Evolutionary conservation across 495 filamentous ascomycete species (phyloP), one percentile per base, ranked within the genome.

Genomic region (Xylaria castorea): DNA sequence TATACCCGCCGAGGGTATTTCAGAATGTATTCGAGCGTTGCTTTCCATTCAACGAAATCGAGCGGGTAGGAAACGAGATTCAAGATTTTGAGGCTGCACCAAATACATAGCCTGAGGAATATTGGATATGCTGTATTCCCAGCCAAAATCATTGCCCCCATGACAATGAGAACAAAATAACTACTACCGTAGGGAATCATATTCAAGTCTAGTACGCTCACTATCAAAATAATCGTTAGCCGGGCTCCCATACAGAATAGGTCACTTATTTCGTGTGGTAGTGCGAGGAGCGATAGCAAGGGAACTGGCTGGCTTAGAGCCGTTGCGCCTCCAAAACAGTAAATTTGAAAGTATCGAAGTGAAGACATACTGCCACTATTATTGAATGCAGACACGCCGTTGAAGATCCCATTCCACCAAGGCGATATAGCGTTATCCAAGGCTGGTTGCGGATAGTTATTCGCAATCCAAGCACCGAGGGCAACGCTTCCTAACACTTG

Each of bases 91-190:
- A 81, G 79, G 74, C 92, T 85, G 18, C 81, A 82, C 92, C 92
- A 95, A 6, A 96, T 77, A 22, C 91, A 91, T n/a, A 95, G 83
- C 5, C 94, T 85, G 34, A 97, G 81, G 78, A 96, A 94, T 70
- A 94, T 86, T 0, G 93, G 94, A 73, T 92, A 88, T 9, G 85
- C 78, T 79, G 94, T 97, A 71, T 97, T 97, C 25, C 94, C 94
- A 9, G 93, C 92, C 16, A 97, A 85, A 70, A 96, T 96, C 73
- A 97, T 80, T 20, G 92, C 78, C 44, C 87, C 87, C 89, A 95
- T 92, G 18, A 91, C 92, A 25, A 97, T 80, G 14, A 97, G 84
- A 9, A 93, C 87, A 76, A 94, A 97, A 78, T 87, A 81, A 7
- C 87, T 85, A 1, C 81, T 83, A 77, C 91, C 87, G 76, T 92